Base-by-base conservation (phyloP, 2,329 filamentous ascomycete species). In the Botryosphaeria dothidea region DNA sequence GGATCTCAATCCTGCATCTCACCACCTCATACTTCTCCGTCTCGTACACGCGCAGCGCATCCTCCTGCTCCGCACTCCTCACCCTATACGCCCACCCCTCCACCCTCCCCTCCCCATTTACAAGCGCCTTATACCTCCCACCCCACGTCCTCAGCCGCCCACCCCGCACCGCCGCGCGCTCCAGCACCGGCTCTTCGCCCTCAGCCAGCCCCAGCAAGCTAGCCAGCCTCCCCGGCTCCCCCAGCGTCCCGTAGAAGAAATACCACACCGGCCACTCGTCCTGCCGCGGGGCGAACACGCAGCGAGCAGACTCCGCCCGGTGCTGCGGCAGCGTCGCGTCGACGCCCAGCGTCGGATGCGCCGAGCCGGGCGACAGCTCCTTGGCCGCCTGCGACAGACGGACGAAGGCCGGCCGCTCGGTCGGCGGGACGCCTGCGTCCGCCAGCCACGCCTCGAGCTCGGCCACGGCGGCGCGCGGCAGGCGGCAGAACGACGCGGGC, bases 171-270 rank as follows among this genome's bases (percentile, higher is more conserved):
- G 7, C 3, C 1, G 58, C 58, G 5, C 43, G 27, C 3, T 9
- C 15, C 13, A 62, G 58, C 0, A 49, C 15, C 0, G 58, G 58
- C 1, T 3, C 13, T 9, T 36, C 21, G 5, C 49, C 43, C 15
- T 31, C 48, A 8, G 48, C 13, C 7, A 58, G 15, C 9, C 34
- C 36, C 9, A 58, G 17, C 8, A 79, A 71, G 17, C 72, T 67
- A 6, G 61, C 63, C 1, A 81, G 72, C 4, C 78, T 71, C 0
- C 63, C 48, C 0, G 73, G 70, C 41, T 79, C 72, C 13, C 70
- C 67, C n/a, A 79, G 66, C 1, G 76, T 75, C 38, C 75, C 76
- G 64, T 79, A 78, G 68, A 79, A 76, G 68, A 79, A 79, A 64
- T 75, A 78, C 73, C 74, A 79, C 0, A 82, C 76, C 0, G 75